A percentile compares a stretch with the other conserved stretches of the same genome.
Conservation (phyloP, 192 early-diverging fungal species). For the Entomortierella chlamydospora region DNA sequence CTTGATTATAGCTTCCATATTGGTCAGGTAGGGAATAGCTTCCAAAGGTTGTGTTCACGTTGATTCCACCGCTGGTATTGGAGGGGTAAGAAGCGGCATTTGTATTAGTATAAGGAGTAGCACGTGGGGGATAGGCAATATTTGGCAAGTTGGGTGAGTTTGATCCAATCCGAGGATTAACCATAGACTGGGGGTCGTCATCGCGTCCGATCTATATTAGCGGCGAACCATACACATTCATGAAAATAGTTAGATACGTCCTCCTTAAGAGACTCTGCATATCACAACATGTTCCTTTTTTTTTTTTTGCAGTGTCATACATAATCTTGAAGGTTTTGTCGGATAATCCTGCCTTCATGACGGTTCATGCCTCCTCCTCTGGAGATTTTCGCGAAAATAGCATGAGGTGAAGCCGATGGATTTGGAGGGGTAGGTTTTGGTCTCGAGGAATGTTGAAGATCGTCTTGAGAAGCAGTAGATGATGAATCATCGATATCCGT, state of each 20-base stretch:
- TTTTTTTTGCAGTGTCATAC: too few species aligned
- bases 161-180: constrained; percentile 17
- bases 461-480: not conserved
- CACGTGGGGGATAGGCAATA: constrained; percentile 36
- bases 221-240: too few species aligned
- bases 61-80: not conserved
- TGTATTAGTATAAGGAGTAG: constrained; percentile 37
- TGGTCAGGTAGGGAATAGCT: not conserved
- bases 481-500: constrained; percentile 2
- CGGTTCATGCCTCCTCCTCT: constrained; percentile 49
- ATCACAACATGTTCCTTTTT: too few species aligned
- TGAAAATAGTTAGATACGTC: not conserved
- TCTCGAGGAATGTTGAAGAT: not conserved
- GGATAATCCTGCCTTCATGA: constrained; percentile 32
- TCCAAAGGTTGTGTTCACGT: not conserved
- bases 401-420: constrained; percentile 17
- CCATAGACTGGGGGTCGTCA: constrained; percentile 47
- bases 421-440: constrained; percentile 21
- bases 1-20: not conserved
- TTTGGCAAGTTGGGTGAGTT: constrained; percentile 5
- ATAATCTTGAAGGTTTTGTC: constrained; percentile 26
- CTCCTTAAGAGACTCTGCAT: too few species aligned
- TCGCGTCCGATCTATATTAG: constrained; percentile 27
- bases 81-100: constrained; percentile 20
- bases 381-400: constrained; percentile 29